Base-by-base conservation (phyloP, 202 grass and related monocot genomes). In the Setaria italica region DNA sequence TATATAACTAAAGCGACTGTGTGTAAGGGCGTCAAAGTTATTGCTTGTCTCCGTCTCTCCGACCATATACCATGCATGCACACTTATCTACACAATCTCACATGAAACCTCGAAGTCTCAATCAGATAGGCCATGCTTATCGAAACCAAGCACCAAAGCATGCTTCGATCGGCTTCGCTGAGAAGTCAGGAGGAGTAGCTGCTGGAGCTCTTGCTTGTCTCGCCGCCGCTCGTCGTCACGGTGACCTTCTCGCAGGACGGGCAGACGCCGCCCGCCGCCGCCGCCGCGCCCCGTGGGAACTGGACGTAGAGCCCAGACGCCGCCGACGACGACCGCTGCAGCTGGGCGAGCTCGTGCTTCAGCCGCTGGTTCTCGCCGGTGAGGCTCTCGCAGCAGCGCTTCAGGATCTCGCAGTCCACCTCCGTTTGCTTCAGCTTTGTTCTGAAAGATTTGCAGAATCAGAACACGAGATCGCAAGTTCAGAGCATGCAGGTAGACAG, bases 371-470 rank as follows among this genome's bases (percentile, higher is more conserved):
- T 97, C 85, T 97, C 94, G 4, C 86, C 80, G 3, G 86, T 92
- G 15, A 97, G 88, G 87, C 48, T 83, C 74, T 97, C 86, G 69
- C 88, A 97, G 80, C 86, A 91, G 7, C 84, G 78, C 81, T 82
- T 97, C 81, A 97, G 89, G 19, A 84, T 84, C 69, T 89, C 88
- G 34, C 81, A 91, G 83, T 97, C 94, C 48, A 94, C 86, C 76
- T 92, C 94, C 37, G 90, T 94, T 69, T 92, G 86, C 86, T 94
- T 97, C 78, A 97, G 77, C 78, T 97, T 97, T 13, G 92, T 94
- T 34, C 94, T 97, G 87, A 58, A 29, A 43, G 43, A 48, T 72
- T 39, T 59, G 46, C 37, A 49, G 9, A 21, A 10, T 35, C 9
- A 29, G 35, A 7, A 54, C 19, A 77, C 21, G 65, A 11, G 35